phyloP scores from a whole-genome alignment of 2,329 filamentous ascomycete genomes.

The Alternaria ethzedia region DNA sequence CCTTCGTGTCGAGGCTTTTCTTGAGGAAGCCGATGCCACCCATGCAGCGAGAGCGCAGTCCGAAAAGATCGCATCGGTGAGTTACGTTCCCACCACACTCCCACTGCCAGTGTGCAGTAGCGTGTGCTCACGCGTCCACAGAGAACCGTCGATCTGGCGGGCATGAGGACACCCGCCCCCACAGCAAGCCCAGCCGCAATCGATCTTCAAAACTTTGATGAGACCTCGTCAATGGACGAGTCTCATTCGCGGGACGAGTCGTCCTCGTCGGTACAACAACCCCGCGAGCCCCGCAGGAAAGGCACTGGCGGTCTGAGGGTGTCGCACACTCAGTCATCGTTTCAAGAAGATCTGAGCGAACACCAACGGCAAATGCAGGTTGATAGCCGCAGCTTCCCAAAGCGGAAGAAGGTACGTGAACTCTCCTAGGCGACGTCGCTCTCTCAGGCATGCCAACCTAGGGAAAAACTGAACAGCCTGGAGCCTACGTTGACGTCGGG shows the following conservation, averaged over 20 bases:
- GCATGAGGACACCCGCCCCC: constrained; percentile 31
- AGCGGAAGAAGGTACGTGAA: constrained; percentile 34
- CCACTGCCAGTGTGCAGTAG: neutral
- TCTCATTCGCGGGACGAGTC: constrained; percentile 4
- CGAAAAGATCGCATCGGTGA: constrained; percentile 37
- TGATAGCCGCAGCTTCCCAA: constrained; percentile 40
- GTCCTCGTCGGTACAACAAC: constrained; percentile 5
- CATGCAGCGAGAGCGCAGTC: constrained; percentile 20
- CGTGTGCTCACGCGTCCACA: constrained; percentile 16
- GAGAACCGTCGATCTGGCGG: constrained; percentile 34
- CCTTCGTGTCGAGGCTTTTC: constrained; percentile 40
- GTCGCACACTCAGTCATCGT: constrained; percentile 26
- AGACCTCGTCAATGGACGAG: constrained; percentile 9
- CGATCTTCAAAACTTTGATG: constrained; percentile 11
- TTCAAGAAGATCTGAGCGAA: constrained; percentile 39
- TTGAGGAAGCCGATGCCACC: constrained; percentile 32
- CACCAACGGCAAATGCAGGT: constrained; percentile 44
- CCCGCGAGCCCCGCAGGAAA: constrained; percentile 24
- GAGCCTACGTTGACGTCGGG: too few relatives aligned
- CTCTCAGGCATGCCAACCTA: neutral
- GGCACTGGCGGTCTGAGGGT: constrained; percentile 38
- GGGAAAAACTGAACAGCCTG: neutral
- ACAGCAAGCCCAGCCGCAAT: constrained; percentile 26
- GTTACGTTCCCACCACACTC: constrained; percentile 4
- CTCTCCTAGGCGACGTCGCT: neutral